These are phyloP conservation scores for Annulohypoxylon stygium DNA, from an alignment of 495 filamentous ascomycete genomes.

Conservation along the genomic window DNA sequence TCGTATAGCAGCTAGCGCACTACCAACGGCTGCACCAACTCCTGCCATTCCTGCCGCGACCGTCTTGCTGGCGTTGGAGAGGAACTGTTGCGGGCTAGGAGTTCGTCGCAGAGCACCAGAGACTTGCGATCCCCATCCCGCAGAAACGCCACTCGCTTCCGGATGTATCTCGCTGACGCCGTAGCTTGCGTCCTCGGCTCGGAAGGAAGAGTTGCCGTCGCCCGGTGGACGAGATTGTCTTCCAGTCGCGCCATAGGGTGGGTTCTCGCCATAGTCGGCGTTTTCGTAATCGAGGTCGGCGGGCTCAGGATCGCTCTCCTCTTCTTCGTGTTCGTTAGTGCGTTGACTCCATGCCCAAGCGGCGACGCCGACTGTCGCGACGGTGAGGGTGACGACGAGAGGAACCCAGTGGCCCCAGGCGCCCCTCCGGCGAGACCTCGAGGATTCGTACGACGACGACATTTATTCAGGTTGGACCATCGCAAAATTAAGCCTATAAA, in stretches of 20 bases:
- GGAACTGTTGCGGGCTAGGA: constrained; percentile 88
- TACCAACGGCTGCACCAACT: constrained; percentile 82
- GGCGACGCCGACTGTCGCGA: constrained; percentile 84
- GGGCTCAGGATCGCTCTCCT: constrained; percentile 54
- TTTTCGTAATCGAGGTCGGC: constrained; percentile 64
- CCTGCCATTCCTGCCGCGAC: constrained; percentile 85
- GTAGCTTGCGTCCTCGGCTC: constrained; percentile 52
- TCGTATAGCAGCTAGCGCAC: constrained; percentile 82
- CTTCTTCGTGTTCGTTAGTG: constrained; percentile 76
- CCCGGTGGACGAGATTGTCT: constrained; percentile 56
- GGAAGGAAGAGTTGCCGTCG: constrained; percentile 54
- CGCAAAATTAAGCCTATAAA: constrained; percentile 42
- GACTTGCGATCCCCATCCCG: constrained; percentile 79
- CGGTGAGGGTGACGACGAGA: constrained; percentile 82
- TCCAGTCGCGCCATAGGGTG: constrained; percentile 63
- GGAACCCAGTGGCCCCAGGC: constrained; percentile 87
- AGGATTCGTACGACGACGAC: constrained; percentile 81
- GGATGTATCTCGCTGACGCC: constrained; percentile 56
- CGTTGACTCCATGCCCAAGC: constrained; percentile 96
- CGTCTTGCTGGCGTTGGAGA: constrained; percentile 80
- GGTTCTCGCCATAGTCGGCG: constrained; percentile 65
- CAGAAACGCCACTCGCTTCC: constrained; percentile 52
- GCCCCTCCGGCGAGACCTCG: constrained; percentile 74
- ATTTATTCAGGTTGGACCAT: constrained; percentile 65
- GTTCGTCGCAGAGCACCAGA: constrained; percentile 86